Percentiles rank a stretch among this genome's conserved stretches.
Evolutionary conservation across 306 rosid genomes (phyloP).

Genomic region (Crotalaria pallida): DNA sequence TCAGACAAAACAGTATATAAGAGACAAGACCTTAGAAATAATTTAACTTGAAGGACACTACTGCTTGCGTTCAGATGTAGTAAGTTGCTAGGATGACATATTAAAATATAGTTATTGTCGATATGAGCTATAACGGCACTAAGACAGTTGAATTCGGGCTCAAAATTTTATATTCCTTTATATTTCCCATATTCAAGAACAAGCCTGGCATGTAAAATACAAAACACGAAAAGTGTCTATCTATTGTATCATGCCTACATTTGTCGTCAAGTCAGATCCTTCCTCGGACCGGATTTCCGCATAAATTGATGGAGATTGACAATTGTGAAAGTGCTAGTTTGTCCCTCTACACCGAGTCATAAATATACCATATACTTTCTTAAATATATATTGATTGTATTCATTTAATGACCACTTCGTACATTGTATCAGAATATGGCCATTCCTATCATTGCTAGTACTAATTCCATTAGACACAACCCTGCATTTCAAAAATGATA

Average conservation of each 20-base stretch:
- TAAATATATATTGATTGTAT: neutral
- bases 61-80: neutral
- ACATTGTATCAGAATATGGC: neutral
- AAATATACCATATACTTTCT: conserved; percentile 10
- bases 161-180: conserved; percentile 1
- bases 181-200: neutral
- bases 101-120: neutral
- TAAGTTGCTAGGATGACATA: neutral
- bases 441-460: neutral
- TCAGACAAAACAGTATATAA: conserved; percentile 12
- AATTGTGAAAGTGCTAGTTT: neutral
- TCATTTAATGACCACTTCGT: conserved; percentile 4
- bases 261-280: neutral
- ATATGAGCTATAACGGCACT: neutral
- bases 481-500: neutral
- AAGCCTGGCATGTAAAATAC: conserved; percentile 1
- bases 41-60: neutral
- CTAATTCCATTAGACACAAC: neutral
- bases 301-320: neutral
- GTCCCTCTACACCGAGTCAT: neutral
- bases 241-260: neutral
- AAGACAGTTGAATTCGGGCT: conserved; percentile 8
- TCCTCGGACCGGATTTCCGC: neutral
- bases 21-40: neutral
- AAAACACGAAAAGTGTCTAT: neutral